Percentiles rank a stretch among this genome's conserved stretches.
phyloP scores from a whole-genome alignment of 495 filamentous ascomycete genomes.

The Haplographium delicatum region DNA sequence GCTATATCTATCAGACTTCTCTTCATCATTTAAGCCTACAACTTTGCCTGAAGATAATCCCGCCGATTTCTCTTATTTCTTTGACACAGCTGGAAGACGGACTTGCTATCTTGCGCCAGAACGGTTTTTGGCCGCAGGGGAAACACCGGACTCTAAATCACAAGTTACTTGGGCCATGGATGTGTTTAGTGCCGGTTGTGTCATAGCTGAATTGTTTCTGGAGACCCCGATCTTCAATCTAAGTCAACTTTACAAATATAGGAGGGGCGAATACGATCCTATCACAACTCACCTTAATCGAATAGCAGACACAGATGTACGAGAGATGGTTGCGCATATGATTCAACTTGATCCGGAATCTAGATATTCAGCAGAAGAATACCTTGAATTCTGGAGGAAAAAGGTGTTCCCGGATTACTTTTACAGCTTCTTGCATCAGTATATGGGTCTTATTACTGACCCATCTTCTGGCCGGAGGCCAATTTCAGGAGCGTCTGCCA shows the following conservation, averaged over 20 bases:
- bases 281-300: conserved; percentile 70
- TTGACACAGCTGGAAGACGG: conserved; percentile 83
- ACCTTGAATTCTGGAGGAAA: conserved; percentile 82
- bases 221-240: conserved; percentile 90
- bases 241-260: conserved; percentile 91
- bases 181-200: conserved; percentile 94
- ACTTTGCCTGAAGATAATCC: conserved; percentile 96
- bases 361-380: conserved; percentile 90
- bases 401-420: conserved; percentile 96
- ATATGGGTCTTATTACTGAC: conserved; percentile 95
- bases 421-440: conserved; percentile 93
- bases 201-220: conserved; percentile 96
- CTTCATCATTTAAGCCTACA: conserved; percentile 89
- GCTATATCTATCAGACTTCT: conserved; percentile 96
- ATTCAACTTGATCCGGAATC: conserved; percentile 88
- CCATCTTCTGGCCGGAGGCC: conserved; percentile 70
- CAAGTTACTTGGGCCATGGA: conserved; percentile 95
- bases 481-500: conserved; percentile 56
- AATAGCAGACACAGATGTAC: conserved; percentile 81
- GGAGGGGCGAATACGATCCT: conserved; percentile 88
- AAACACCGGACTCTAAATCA: conserved; percentile 51
- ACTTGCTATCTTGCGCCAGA: conserved; percentile 98
- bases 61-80: conserved; percentile 95
- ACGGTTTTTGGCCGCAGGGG: conserved; percentile 69
- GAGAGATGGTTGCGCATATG: conserved; percentile 90